Evolutionary conservation across 2,329 filamentous ascomycete species (phyloP).

Genomic region (Cercospora sojina): DNA sequence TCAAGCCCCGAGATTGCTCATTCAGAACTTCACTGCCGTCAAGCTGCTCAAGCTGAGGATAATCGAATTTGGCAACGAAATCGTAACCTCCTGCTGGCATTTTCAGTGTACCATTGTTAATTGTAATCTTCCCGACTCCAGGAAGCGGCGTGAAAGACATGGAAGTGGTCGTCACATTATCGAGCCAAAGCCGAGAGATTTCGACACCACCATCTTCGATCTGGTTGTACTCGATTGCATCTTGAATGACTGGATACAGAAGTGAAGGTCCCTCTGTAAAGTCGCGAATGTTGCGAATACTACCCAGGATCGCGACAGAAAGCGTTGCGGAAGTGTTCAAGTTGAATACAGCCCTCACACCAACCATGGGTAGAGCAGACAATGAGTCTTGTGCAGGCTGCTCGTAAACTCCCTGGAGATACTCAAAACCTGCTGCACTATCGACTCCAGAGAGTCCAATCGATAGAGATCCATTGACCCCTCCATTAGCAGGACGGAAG

Average conservation of each 20-base stretch:
- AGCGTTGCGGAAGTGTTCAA: slow-evolving; percentile 60
- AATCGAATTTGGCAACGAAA: slow-evolving; percentile 61
- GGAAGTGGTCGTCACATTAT: slow-evolving; percentile 59
- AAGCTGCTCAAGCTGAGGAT: slow-evolving; percentile 59
- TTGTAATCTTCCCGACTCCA: slow-evolving; percentile 37
- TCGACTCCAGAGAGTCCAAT: slow-evolving; percentile 48
- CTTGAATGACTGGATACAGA: slow-evolving; percentile 55
- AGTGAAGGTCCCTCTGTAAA: slow-evolving; percentile 59
- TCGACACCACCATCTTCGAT: slow-evolving; percentile 47
- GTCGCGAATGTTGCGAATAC: slow-evolving; percentile 62
- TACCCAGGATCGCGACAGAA: slow-evolving; percentile 59
- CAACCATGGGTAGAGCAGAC: slow-evolving; percentile 45
- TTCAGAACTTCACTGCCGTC: slow-evolving; percentile 53
- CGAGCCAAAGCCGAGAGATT: slow-evolving; percentile 59
- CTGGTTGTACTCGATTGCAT: slow-evolving; percentile 49
- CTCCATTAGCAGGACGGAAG: slow-evolving; percentile 54
- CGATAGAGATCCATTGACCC: slow-evolving; percentile 54
- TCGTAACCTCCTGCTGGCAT: slow-evolving; percentile 57
- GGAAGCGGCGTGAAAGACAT: slow-evolving; percentile 49
- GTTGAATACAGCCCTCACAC: slow-evolving; percentile 53
- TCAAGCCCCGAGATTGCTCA: slow-evolving; percentile 47
- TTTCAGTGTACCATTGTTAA: slow-evolving; percentile 42
- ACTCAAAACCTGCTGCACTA: slow-evolving; percentile 49
- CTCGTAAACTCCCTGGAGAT: slow-evolving; percentile 49
- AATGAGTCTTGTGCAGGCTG: slow-evolving; percentile 28